phyloP scores from a whole-genome alignment of 108 stramenopile species.

The Stephanodiscus minutulus region DNA sequence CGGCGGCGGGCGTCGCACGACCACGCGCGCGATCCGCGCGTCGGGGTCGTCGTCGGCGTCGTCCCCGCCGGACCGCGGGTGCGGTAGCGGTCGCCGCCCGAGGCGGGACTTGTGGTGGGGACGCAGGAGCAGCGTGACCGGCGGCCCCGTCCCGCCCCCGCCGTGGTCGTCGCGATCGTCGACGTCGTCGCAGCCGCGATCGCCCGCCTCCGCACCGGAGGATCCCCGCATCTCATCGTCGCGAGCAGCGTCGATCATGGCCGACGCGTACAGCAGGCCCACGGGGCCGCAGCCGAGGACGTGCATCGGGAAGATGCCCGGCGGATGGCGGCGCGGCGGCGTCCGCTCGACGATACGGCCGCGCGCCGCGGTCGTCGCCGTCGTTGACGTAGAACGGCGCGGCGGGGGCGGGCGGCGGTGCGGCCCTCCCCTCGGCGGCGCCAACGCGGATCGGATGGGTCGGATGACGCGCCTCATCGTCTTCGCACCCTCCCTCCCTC shows the following conservation, averaged over 20 bases:
- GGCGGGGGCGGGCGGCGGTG: no score
- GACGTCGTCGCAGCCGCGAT: background rate
- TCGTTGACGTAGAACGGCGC: no score
- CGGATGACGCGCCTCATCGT: no score
- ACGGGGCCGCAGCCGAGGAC: slow-evolving; percentile 45
- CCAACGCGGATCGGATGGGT: no score
- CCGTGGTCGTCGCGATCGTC: background rate
- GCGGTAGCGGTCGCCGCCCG: background rate
- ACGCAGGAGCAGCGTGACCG: slow-evolving; percentile 37
- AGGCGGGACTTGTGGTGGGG: slow-evolving; percentile 25
- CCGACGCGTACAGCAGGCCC: slow-evolving; percentile 35
- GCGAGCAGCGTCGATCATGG: slow-evolving; percentile 16
- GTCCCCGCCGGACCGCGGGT: background rate
- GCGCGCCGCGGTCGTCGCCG: no score
- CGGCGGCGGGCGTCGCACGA: slow-evolving; percentile 14
- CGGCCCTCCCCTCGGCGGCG: no score
- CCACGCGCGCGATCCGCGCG: slow-evolving; percentile 3
- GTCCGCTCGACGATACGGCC: no score
- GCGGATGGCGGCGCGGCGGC: no score
- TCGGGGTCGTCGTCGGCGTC: no score
- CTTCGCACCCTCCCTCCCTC: no score
- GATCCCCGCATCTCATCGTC: no score
- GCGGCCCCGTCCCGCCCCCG: background rate
- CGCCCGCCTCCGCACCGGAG: no score
- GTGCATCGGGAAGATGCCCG: slow-evolving; percentile 32